Evolutionary conservation across 164 flowering plant species (phyloP), one percentile per base, ranked within the genome.

Genomic region (Tetracentron sinense): DNA sequence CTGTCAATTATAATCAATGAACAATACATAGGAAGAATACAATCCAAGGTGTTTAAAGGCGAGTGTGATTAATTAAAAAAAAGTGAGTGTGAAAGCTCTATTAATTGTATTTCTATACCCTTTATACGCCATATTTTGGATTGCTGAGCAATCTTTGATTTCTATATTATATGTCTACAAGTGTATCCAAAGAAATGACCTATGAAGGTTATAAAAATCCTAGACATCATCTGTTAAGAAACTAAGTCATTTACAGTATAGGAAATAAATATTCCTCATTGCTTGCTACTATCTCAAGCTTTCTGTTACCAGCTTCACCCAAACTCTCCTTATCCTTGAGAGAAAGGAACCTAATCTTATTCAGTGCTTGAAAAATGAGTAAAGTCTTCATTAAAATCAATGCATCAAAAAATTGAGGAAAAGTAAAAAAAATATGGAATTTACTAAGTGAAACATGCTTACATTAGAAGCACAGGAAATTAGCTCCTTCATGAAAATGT

Each of bases 311-410:
- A 11, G 96, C 98, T 74, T 93, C 98, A 20, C 98, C 98, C 66
- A 93, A 72, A 57, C 89, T 66, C 67, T 89, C 98, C 69, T 94
- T 94, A 61, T 94, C 97, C 0, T 95, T 91, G 26, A 94, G 89
- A 12, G 97, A 54, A 31, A 91, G 84, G 86, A 94, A 94, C 68
- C 98, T 82, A 59, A 94, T 94, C 78, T 94, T 94, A 76, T 94
- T 97, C 64, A 94, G 69, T 10, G 98, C 98, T 97, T 94, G 74
- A 61, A 62, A 72, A 38, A 1, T 1, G 63, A 65, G 7, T 42
- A 42, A 47, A 63, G 15, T 26, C 16, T 27, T n/a, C 31, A n/a
- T 22, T 25, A 54, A 23, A 47, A 16, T 0, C 54, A 64, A 25
- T 29, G 6, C 35, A 60, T 49, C n/a, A n/a, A 47, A 54, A 17